Evolutionary conservation across 352 stramenopile species (phyloP), one percentile per base, ranked within the genome.

Genomic region (Globisporangium lucens): DNA sequence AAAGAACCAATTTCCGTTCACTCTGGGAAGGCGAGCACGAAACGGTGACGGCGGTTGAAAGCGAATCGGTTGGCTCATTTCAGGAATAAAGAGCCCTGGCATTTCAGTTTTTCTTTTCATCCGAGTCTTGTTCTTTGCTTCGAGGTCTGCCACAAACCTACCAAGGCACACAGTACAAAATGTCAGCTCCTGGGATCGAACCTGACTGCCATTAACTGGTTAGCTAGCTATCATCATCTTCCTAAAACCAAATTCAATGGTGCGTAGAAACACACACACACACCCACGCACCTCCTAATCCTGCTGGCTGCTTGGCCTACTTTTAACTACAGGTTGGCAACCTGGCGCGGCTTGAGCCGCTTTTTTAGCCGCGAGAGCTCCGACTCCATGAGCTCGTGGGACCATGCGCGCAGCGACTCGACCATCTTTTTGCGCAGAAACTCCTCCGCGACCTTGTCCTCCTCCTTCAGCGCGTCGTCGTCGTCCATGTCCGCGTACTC

Each of bases 361-460:
- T 82, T 87, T 69, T 93, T 93, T 55, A 93, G 79, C 47, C 87
- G 85, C 15, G 72, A 70, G 17, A 93, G 61, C 65, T 93, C 85
- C 12, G 80, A 71, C 52, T 89, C 77, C 74, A 90, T 79, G 9
- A 93, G 71, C 57, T 93, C 85, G 57, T 93, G 81, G 2, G 85
- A 90, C 85, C 85, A 93, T 15, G 69, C 35, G 0, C 85, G 81
- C 51, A 93, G 63, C 15, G 79, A 81, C 51, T 89, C 85, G 55
- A 90, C 77, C 83, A 93, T 91, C 62, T 90, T 91, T 72, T 90
- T 90, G 43, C 87, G 88, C 7, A 90, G 62, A 35, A 82, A 83
- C 58, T 88, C 83, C 47, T 91, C 81, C 3, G 80, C 75, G 6
- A 79, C 61, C 6, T 60, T 62, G 0, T 72, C 69, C 24, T 69